Evolutionary conservation across 306 rosid species (phyloP).

Genomic region (Oemleria cerasiformis): DNA sequence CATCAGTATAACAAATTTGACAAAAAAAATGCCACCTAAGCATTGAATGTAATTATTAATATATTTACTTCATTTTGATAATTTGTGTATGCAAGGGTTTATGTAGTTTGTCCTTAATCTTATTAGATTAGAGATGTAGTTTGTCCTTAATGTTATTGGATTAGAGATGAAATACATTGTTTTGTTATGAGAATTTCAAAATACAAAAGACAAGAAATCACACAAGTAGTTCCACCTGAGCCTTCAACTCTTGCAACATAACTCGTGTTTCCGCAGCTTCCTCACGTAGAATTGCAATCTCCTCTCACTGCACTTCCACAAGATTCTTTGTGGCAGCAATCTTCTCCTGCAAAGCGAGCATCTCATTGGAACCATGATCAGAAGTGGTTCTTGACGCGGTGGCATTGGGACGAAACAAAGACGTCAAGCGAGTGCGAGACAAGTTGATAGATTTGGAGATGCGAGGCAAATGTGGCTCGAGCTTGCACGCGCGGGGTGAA

Average conservation of each 20-base stretch:
- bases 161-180: too few relatives aligned
- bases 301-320: not conserved
- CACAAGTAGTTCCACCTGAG: not conserved
- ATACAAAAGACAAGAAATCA: too few relatives aligned
- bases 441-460: not conserved
- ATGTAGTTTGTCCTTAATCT: too few relatives aligned
- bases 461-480: not conserved
- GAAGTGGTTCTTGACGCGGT: not conserved
- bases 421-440: not conserved
- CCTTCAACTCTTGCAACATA: not conserved
- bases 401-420: not conserved
- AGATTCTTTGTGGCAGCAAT: not conserved
- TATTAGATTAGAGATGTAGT: too few relatives aligned
- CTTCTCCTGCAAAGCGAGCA: not conserved
- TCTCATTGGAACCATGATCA: not conserved
- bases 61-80: too few relatives aligned
- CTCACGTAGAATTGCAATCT: not conserved
- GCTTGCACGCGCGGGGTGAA: not conserved
- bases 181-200: too few relatives aligned
- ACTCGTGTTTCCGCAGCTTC: not conserved
- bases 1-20: too few relatives aligned
- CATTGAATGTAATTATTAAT: too few relatives aligned
- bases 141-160: too few relatives aligned
- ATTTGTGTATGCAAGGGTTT: too few relatives aligned
- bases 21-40: too few relatives aligned